A percentile compares a stretch with the other conserved stretches of the same genome.
Conservation (phyloP, 768 basidiomycete species). For the Postia placenta region DNA sequence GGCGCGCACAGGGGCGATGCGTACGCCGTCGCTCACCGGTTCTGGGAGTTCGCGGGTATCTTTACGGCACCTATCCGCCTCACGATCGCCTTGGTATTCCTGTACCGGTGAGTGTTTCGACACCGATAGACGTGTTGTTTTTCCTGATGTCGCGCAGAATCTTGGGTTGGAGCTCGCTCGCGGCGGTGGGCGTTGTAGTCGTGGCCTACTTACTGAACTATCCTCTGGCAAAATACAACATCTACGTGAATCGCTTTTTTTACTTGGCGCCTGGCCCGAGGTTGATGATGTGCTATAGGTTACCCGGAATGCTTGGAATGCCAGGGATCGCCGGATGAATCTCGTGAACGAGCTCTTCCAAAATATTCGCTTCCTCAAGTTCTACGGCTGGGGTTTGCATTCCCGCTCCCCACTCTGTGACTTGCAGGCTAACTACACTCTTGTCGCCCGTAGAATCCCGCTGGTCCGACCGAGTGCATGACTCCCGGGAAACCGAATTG, state of each 20-base stretch:
- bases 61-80: constrained; percentile 59
- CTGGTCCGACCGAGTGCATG: constrained; percentile 20
- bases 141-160: constrained; percentile 34
- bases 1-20: constrained; percentile 50
- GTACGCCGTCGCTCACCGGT: constrained; percentile 63
- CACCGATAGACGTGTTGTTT: neutral
- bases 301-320: constrained; percentile 51
- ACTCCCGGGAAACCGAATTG: constrained; percentile 57
- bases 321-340: constrained; percentile 63
- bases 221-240: constrained; percentile 59
- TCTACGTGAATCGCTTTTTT: constrained; percentile 42
- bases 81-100: constrained; percentile 59
- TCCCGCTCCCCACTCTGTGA: too few relatives aligned
- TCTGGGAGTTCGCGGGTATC: constrained; percentile 68
- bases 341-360: constrained; percentile 73
- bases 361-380: constrained; percentile 67
- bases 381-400: constrained; percentile 65
- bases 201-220: constrained; percentile 60
- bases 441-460: constrained; percentile 17
- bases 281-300: constrained; percentile 31
- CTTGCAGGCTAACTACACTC: neutral
- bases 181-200: constrained; percentile 61
- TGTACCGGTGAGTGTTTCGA: constrained; percentile 51
- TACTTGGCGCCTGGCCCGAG: neutral
- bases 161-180: constrained; percentile 73